Percentiles rank a stretch among this genome's conserved stretches.
Conservation (phyloP, 2,329 filamentous ascomycete species). For the Exserohilum rostratum region DNA sequence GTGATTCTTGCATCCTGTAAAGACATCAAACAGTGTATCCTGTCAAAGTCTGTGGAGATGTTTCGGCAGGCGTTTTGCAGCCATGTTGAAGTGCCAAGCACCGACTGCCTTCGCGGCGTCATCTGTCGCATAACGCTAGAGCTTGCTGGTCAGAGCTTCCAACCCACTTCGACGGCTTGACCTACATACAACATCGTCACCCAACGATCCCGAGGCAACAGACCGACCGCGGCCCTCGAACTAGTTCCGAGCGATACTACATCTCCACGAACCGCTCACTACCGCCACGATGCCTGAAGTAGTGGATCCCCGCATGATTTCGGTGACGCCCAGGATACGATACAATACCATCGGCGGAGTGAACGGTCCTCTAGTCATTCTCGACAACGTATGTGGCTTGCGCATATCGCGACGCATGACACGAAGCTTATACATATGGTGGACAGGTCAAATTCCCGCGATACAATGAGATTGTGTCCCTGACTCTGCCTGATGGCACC, state of each 20-base stretch:
- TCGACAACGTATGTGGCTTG: slow-evolving; percentile 79
- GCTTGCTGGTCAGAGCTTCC: slow-evolving; percentile 31
- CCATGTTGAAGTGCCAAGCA: slow-evolving; percentile 7
- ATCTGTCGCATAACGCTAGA: slow-evolving; percentile 19
- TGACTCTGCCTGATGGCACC: slow-evolving; percentile 94
- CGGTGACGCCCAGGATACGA: slow-evolving; percentile 73
- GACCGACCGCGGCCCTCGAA: slow-evolving; percentile 27
- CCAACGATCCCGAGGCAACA: slow-evolving; percentile 24
- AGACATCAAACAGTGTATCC: background rate
- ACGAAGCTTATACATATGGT: slow-evolving; percentile 29
- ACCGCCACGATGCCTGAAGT: slow-evolving; percentile 46
- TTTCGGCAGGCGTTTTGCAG: background rate
- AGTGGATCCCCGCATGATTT: slow-evolving; percentile 58
- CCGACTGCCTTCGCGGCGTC: slow-evolving; percentile 13
- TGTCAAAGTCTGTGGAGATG: background rate
- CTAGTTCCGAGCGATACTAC: slow-evolving; percentile 25
- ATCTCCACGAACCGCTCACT: slow-evolving; percentile 22
- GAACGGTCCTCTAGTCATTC: slow-evolving; percentile 95
- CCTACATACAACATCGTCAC: slow-evolving; percentile 34
- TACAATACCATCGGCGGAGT: slow-evolving; percentile 99
- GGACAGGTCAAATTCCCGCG: slow-evolving; percentile 91
- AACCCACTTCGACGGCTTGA: slow-evolving; percentile 32
- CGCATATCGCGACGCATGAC: slow-evolving; percentile 2
- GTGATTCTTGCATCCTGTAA: too few species aligned
- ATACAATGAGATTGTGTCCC: slow-evolving; percentile 96